phyloP scores from a whole-genome alignment of 768 basidiomycete species.

The Trametes villosa region DNA sequence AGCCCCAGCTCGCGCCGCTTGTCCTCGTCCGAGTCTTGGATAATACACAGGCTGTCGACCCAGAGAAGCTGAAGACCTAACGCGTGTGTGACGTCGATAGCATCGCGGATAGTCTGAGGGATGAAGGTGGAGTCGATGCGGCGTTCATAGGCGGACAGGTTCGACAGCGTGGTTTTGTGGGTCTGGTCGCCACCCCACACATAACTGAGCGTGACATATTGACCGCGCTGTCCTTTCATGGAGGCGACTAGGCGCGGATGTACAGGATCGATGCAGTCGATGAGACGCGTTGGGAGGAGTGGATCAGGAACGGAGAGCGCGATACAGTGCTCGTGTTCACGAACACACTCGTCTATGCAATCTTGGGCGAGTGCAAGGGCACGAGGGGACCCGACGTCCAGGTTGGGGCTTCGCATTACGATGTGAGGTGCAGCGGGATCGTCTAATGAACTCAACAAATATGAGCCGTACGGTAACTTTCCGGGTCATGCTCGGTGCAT shows the following conservation, averaged over 20 bases:
- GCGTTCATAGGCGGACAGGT: not conserved
- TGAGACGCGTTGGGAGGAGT: conserved; percentile 9
- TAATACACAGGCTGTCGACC: conserved; percentile 21
- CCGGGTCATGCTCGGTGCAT: too few relatives aligned
- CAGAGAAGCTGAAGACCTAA: conserved; percentile 17
- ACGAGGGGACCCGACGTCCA: not conserved
- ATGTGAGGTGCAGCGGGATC: too few relatives aligned
- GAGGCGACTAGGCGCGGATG: not conserved
- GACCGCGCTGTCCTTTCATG: not conserved
- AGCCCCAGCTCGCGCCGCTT: conserved; percentile 4
- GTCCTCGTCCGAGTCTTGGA: conserved; percentile 17
- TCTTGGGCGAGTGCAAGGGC: not conserved
- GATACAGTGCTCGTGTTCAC: conserved; percentile 4
- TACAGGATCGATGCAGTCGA: conserved; percentile 14
- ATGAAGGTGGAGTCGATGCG: conserved; percentile 5
- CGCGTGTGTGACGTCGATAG: conserved; percentile 2
- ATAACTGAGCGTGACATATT: conserved; percentile 16
- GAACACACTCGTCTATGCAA: conserved; percentile 2
- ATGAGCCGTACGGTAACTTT: too few relatives aligned
- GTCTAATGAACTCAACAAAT: too few relatives aligned
- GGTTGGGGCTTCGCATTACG: too few relatives aligned
- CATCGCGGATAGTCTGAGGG: conserved; percentile 18
- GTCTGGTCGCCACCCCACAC: conserved; percentile 10
- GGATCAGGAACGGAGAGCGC: not conserved
- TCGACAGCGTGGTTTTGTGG: conserved; percentile 1